These are phyloP conservation scores for Talaromyces piceae DNA, from an alignment of 2,329 filamentous ascomycete genomes.

Conservation along the genomic window DNA sequence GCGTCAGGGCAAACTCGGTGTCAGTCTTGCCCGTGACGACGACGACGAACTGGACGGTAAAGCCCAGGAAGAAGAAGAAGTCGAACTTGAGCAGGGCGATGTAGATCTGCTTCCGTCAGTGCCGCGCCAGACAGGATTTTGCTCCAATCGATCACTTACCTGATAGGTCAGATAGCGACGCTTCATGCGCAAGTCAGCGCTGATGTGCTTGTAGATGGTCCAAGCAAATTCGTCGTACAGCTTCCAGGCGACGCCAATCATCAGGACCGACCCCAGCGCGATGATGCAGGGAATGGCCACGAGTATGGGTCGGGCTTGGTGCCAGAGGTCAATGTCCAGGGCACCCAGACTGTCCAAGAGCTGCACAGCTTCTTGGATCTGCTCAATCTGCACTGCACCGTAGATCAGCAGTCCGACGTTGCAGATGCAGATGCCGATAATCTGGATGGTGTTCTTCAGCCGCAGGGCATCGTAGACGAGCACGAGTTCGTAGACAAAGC, in stretches of 20 bases:
- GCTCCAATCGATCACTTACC: too few species aligned
- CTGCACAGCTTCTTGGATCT: constrained; percentile 68
- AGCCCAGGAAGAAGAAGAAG: constrained; percentile 99
- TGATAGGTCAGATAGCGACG: constrained; percentile 93
- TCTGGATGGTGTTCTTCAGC: constrained; percentile 95
- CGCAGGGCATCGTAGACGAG: constrained; percentile 90
- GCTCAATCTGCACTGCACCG: constrained; percentile 83
- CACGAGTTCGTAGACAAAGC: constrained; percentile 83
- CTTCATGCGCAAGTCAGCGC: constrained; percentile 94
- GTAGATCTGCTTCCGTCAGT: constrained; percentile 82
- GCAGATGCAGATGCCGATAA: constrained; percentile 89
- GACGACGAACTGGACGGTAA: constrained; percentile 95
- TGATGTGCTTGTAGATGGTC: constrained; percentile 99
- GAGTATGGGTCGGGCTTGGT: constrained; percentile 63
- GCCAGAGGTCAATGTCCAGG: constrained; percentile 56
- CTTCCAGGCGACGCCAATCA: constrained; percentile 82
- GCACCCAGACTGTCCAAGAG: constrained; percentile 42
- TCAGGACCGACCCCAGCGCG: constrained; percentile 62
- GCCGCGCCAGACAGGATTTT: too few species aligned
- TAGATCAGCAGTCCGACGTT: constrained; percentile 90
- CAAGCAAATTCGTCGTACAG: constrained; percentile 97
- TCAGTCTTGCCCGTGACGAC: constrained; percentile 66
- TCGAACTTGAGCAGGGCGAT: constrained; percentile 97
- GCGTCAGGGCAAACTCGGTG: constrained; percentile 76
- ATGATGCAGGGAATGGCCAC: constrained; percentile 82